Conservation (phyloP, 129 eudicot genomes). For the Arctium lappa region DNA sequence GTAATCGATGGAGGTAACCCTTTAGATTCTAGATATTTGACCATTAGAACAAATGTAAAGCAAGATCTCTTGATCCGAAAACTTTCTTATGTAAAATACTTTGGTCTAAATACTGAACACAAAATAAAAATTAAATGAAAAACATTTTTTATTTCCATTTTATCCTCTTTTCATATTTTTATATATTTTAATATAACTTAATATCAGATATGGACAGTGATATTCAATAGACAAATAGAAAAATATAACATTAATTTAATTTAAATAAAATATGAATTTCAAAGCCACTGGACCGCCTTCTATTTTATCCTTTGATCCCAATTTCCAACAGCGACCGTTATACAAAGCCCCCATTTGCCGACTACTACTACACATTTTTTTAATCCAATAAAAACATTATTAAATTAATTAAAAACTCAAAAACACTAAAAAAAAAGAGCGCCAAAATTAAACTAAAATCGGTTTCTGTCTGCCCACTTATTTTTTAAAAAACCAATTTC, state of each 20-base stretch:
- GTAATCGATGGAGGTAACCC: too few species aligned
- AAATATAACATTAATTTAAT: not conserved
- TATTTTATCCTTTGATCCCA: not conserved
- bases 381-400: not conserved
- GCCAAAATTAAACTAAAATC: constrained; percentile 28
- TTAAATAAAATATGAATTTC: not conserved
- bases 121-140: too few species aligned
- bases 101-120: too few species aligned
- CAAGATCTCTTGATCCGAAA: too few species aligned
- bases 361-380: not conserved
- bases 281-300: not conserved
- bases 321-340: not conserved
- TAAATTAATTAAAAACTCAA: not conserved
- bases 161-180: too few species aligned
- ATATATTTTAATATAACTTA: too few species aligned
- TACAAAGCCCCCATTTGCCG: not conserved
- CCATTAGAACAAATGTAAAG: too few species aligned
- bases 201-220: not conserved
- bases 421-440: constrained; percentile 28
- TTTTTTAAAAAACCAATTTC: constrained; percentile 71
- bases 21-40: too few species aligned
- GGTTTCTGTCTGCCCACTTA: not conserved
- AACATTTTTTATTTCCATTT: too few species aligned
- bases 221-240: not conserved
- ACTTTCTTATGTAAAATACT: too few species aligned